A percentile compares a stretch with the other conserved stretches of the same genome.
Evolutionary conservation across 805 yeast genomes (phyloP).

Genomic region (Yarrowia keelungensis): DNA sequence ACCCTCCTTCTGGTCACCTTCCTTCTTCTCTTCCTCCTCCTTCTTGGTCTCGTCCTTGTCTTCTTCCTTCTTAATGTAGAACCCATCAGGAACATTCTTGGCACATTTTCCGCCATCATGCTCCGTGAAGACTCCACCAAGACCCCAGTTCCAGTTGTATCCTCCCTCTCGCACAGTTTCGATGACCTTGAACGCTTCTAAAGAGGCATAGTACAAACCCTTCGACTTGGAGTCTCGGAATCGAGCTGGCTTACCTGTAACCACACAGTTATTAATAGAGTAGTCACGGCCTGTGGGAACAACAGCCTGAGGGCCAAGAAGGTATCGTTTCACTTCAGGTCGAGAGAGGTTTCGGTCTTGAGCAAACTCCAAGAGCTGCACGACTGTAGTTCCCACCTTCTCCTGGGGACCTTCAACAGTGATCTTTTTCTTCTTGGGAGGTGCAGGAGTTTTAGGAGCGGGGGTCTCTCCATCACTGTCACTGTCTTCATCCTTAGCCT

Average conservation of each 20-base stretch:
- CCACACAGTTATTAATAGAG: constrained; percentile 60
- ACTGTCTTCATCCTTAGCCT: constrained; percentile 9
- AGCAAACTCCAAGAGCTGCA: constrained; percentile 41
- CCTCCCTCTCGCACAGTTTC: constrained; percentile 57
- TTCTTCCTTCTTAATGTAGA: constrained; percentile 49
- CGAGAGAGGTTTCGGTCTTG: constrained; percentile 45
- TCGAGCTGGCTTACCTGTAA: constrained; percentile 78
- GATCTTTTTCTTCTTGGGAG: constrained; percentile 21
- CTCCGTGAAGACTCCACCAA: constrained; percentile 54
- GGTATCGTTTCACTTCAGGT: constrained; percentile 44
- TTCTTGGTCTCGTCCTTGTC: neutral
- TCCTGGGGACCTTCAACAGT: constrained; percentile 23
- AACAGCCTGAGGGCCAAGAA: constrained; percentile 35
- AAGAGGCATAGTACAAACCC: constrained; percentile 76
- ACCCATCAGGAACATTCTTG: constrained; percentile 87
- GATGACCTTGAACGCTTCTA: constrained; percentile 77
- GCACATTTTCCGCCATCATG: constrained; percentile 58
- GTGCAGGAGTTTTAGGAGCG: constrained; percentile 12
- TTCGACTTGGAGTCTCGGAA: constrained; percentile 90
- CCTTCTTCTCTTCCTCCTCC: neutral
- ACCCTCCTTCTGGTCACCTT: neutral
- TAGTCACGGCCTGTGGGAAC: constrained; percentile 38
- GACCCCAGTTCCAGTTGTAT: constrained; percentile 59
- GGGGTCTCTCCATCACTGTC: constrained; percentile 28
- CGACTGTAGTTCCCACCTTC: constrained; percentile 9